phyloP scores from a whole-genome alignment of 371 early-diverging fungal species.

The Apophysomyces variabilis region DNA sequence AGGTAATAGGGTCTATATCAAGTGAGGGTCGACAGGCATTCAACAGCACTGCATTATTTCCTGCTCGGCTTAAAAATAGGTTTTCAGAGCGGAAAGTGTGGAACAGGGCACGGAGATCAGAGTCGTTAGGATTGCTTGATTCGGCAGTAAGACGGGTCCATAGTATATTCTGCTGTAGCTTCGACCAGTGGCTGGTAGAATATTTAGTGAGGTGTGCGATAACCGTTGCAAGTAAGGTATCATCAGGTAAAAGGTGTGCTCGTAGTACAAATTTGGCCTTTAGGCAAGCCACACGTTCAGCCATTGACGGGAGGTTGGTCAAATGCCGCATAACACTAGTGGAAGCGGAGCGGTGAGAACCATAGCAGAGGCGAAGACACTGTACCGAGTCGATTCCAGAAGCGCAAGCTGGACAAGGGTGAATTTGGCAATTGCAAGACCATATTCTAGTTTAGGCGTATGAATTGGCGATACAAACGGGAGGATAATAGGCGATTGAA shows the following conservation, averaged over 20 bases:
- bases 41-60: too few species aligned
- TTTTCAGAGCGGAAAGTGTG: too few species aligned
- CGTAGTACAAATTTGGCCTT: conserved; percentile 14
- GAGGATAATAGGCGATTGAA: conserved; percentile 6
- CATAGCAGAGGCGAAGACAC: conserved; percentile 23
- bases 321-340: conserved; percentile 27
- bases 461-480: conserved; percentile 14
- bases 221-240: conserved; percentile 11
- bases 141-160: background rate
- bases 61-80: too few species aligned
- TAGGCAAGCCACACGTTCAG: conserved; percentile 1
- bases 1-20: too few species aligned
- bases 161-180: background rate
- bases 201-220: background rate
- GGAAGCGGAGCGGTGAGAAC: conserved; percentile 12
- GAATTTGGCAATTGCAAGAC: conserved; percentile 5
- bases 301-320: conserved; percentile 5
- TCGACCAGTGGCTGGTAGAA: background rate
- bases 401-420: too few species aligned
- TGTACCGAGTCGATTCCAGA: conserved; percentile 2
- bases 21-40: too few species aligned
- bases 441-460: conserved; percentile 15
- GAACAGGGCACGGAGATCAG: too few species aligned
- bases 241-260: conserved; percentile 10
- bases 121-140: too few species aligned